Conservation (phyloP, 1,139 yeast genomes). For the Fermentozyma sake region DNA sequence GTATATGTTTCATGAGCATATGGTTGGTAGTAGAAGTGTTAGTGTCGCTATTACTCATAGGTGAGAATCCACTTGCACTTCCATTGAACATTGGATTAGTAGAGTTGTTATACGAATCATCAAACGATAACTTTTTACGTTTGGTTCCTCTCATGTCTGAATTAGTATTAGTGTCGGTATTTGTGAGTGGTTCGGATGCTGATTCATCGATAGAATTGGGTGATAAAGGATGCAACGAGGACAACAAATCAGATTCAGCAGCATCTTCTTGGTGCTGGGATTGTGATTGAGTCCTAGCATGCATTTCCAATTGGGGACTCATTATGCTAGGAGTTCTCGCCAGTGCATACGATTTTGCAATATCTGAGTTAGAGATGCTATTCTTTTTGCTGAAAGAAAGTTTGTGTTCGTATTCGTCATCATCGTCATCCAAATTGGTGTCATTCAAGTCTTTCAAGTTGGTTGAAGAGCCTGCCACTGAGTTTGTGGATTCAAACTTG, state of each 20-base stretch:
- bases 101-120: slow-evolving; percentile 36
- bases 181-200: slow-evolving; percentile 53
- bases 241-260: slow-evolving; percentile 4
- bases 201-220: slow-evolving; percentile 68
- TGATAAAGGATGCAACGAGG: slow-evolving; percentile 38
- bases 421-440: slow-evolving; percentile 4
- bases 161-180: slow-evolving; percentile 27
- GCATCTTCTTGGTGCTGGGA: slow-evolving; percentile 3
- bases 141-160: slow-evolving; percentile 30
- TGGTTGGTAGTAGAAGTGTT: slow-evolving; percentile 31
- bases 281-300: slow-evolving; percentile 1
- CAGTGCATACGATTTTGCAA: too few species aligned
- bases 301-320: slow-evolving; percentile 1
- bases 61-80: slow-evolving; percentile 38
- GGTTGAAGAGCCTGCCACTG: slow-evolving; percentile 20
- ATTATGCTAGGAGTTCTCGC: too few species aligned
- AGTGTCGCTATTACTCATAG: slow-evolving; percentile 44
- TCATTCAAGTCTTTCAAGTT: slow-evolving; percentile 11
- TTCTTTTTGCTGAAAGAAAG: slow-evolving; percentile 1
- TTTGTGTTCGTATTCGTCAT: slow-evolving; percentile 3
- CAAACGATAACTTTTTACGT: slow-evolving; percentile 42
- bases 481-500: slow-evolving; percentile 15
- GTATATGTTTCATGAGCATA: slow-evolving; percentile 4
- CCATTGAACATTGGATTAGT: slow-evolving; percentile 45
- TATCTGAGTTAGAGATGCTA: not conserved